Conservation (phyloP, 495 filamentous ascomycete genomes). For the Tuber borchii region DNA sequence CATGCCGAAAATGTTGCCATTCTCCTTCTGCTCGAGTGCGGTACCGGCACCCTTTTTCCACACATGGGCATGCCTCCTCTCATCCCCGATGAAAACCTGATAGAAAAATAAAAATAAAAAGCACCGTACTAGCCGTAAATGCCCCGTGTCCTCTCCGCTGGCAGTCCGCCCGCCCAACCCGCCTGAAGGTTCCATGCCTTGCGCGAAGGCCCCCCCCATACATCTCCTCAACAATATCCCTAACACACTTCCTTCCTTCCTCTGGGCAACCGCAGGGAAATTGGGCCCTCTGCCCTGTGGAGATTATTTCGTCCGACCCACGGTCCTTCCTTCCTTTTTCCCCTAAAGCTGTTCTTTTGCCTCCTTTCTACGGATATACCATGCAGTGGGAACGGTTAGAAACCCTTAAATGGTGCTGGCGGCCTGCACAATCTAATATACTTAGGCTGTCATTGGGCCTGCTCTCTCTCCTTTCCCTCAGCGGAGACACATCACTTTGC, state of each 20-base stretch:
- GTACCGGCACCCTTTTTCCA: background rate
- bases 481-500: background rate
- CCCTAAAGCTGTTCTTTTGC: background rate
- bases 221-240: background rate
- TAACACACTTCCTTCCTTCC: background rate
- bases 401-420: background rate
- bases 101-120: no score
- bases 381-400: background rate
- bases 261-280: background rate
- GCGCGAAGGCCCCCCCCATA: background rate
- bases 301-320: background rate
- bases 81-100: background rate
- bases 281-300: background rate
- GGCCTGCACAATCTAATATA: background rate
- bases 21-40: background rate
- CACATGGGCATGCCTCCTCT: background rate
- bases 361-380: background rate
- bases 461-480: background rate
- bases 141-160: constrained; percentile 1
- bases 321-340: background rate
- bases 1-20: background rate
- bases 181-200: background rate
- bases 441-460: background rate
- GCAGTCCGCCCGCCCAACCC: background rate
- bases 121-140: background rate